Evolutionary conservation across 805 yeast genomes (phyloP).

Genomic region (Yarrowia sp.): DNA sequence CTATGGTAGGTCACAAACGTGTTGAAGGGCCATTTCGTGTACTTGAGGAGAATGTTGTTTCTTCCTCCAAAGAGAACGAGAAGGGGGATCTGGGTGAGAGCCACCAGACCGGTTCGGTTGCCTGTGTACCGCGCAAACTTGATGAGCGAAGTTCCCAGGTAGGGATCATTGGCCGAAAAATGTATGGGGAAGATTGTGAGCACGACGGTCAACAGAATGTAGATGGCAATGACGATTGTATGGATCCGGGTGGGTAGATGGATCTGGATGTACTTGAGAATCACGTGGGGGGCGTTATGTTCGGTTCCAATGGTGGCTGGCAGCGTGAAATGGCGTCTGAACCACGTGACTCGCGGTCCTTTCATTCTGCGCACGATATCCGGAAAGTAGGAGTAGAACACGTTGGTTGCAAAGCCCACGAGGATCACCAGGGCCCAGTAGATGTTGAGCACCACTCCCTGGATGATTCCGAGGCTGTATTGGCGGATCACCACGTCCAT

Average conservation of each 20-base stretch:
- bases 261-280: slow-evolving; percentile 30
- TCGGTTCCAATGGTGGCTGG: slow-evolving; percentile 19
- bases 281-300: slow-evolving; percentile 23
- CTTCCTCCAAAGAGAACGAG: slow-evolving; percentile 17
- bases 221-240: slow-evolving; percentile 23
- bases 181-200: slow-evolving; percentile 33
- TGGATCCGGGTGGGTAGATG: slow-evolving; percentile 29
- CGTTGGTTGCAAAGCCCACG: slow-evolving; percentile 24
- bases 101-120: slow-evolving; percentile 34
- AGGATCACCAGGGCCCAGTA: slow-evolving; percentile 26
- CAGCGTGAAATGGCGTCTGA: slow-evolving; percentile 24
- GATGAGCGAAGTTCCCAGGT: slow-evolving; percentile 27
- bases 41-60: slow-evolving; percentile 22
- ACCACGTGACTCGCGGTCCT: slow-evolving; percentile 21
- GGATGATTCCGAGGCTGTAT: slow-evolving; percentile 32
- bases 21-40: slow-evolving; percentile 31
- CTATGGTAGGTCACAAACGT: slow-evolving; percentile 29
- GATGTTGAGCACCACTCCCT: slow-evolving; percentile 31
- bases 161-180: slow-evolving; percentile 16
- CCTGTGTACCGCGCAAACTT: slow-evolving; percentile 29
- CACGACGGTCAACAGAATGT: background rate
- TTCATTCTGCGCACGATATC: slow-evolving; percentile 19
- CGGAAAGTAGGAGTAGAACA: slow-evolving; percentile 25
- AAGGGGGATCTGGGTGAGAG: slow-evolving; percentile 28
- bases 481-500: slow-evolving; percentile 29